Base-by-base conservation (phyloP, 306 rosid genomes). In the Dalbergia oliveri region DNA sequence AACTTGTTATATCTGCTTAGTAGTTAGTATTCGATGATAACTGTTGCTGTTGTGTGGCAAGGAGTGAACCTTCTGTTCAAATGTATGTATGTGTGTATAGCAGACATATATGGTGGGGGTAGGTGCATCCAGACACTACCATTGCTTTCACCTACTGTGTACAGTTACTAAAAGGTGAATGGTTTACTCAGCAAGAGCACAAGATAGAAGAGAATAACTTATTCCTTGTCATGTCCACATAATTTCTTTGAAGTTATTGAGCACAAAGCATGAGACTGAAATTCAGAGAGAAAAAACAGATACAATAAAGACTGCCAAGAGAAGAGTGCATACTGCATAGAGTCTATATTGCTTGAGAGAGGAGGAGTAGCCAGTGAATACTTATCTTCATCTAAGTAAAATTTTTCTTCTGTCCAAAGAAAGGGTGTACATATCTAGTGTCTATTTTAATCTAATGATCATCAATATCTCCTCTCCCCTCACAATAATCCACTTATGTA, bases 221-320 rank as follows among this genome's bases (percentile, higher is more conserved):
- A 16, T 57, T 41, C 26, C 13, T 50, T 76, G 14, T 75, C 72
- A 31, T 63, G 51, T 49, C 72, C 56, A 62, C 39, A 65, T 66
- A 54, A 39, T 64, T 34, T 43, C 41, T 35, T 53, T 77, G 57
- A 77, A 19, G 67, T 53, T 77, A 21, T 23, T 66, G 67, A 31
- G 64, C 33, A 49, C 62, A 16, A 26, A 43, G 51, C 62, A 62
- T 49, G 58, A 23, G 74, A 54, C 31, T 26, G 31, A 26, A 26
- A 26, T 26, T 26, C 31, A 26, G 31, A 26, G 1, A 26, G 31
- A 26, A 8, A 66, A 76, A 63, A 76, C 23, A 67, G 56, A 51
- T 60, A 1, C 37, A 53, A 7, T 5, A 47, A 64, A 16, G 81
- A 14, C 44, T 37, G 60, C 44, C 31, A 15, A 51, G 4, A 13